These are phyloP conservation scores for Pyronema domesticum DNA, from an alignment of 495 filamentous ascomycete genomes.

Conservation along the genomic window DNA sequence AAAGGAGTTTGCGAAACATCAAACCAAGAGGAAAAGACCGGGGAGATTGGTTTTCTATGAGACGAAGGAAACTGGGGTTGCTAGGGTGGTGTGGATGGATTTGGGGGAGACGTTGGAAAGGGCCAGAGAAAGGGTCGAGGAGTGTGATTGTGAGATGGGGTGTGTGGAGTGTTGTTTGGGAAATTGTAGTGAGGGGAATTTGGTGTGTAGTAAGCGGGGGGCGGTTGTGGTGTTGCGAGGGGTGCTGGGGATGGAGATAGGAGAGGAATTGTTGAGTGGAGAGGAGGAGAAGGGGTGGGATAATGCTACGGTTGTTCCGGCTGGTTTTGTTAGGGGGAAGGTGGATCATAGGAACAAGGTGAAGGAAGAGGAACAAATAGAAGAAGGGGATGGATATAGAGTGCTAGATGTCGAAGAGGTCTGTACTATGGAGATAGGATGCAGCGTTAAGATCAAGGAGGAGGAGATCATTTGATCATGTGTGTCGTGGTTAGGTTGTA, in stretches of 20 bases:
- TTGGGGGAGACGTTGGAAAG: constrained; percentile 64
- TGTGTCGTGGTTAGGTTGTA: no score
- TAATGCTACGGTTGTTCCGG: constrained; percentile 68
- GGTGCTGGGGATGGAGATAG: constrained; percentile 57
- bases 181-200: constrained; percentile 66
- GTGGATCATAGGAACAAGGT: constrained; percentile 29
- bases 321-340: constrained; percentile 37
- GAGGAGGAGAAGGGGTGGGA: constrained; percentile 55
- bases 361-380: constrained; percentile 24
- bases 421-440: no score
- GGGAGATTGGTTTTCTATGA: constrained; percentile 90
- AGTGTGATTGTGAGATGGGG: constrained; percentile 51
- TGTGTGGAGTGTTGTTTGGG: constrained; percentile 55
- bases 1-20: constrained; percentile 64
- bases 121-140: constrained; percentile 59
- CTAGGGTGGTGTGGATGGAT: constrained; percentile 59
- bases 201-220: constrained; percentile 87
- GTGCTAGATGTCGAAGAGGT: no score
- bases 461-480: no score
- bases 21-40: constrained; percentile 62
- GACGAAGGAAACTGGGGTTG: constrained; percentile 62
- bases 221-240: constrained; percentile 59
- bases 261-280: constrained; percentile 63
- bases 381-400: neutral
- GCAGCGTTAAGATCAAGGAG: no score